Evolutionary conservation across 805 yeast genomes (phyloP).

Genomic region (Lipomyces japonicus): DNA sequence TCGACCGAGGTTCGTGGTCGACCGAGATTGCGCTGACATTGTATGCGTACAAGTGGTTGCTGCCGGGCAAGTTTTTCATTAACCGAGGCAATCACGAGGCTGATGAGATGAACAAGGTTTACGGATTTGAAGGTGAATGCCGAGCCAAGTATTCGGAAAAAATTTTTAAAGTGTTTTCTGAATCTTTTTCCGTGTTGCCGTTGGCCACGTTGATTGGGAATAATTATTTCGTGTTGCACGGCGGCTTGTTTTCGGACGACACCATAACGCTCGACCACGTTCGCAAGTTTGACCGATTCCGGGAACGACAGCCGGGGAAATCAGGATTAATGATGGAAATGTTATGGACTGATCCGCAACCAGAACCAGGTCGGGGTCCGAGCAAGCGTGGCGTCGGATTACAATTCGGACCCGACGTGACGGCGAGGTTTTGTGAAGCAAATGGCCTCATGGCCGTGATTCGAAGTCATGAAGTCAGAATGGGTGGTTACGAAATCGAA

Average conservation of each 20-base stretch:
- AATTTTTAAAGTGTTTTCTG: slow-evolving; percentile 76
- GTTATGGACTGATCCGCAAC: slow-evolving; percentile 96
- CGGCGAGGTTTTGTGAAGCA: slow-evolving; percentile 66
- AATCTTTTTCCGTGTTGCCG: slow-evolving; percentile 81
- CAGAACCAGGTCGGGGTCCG: slow-evolving; percentile 69
- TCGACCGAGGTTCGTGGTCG: slow-evolving; percentile 97
- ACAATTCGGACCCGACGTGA: slow-evolving; percentile 95
- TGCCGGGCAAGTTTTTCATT: slow-evolving; percentile 65
- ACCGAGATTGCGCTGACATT: slow-evolving; percentile 87
- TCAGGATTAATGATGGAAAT: slow-evolving; percentile 95
- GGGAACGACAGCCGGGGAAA: slow-evolving; percentile 70
- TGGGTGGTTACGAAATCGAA: slow-evolving; percentile 83
- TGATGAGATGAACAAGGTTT: slow-evolving; percentile 91
- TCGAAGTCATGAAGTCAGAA: slow-evolving; percentile 92
- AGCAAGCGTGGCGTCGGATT: slow-evolving; percentile 93
- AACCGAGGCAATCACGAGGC: slow-evolving; percentile 98
- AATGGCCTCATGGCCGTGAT: slow-evolving; percentile 76
- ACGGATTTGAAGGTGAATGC: slow-evolving; percentile 96
- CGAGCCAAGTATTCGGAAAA: slow-evolving; percentile 81
- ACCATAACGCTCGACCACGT: slow-evolving; percentile 69
- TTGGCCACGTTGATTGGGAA: slow-evolving; percentile 75
- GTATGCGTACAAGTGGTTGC: slow-evolving; percentile 70
- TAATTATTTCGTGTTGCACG: slow-evolving; percentile 87
- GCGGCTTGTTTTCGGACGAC: slow-evolving; percentile 85
- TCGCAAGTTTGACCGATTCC: slow-evolving; percentile 64